Base-by-base conservation (phyloP, 2,329 filamentous ascomycete genomes). In the Neofusicoccum cordaticola region DNA sequence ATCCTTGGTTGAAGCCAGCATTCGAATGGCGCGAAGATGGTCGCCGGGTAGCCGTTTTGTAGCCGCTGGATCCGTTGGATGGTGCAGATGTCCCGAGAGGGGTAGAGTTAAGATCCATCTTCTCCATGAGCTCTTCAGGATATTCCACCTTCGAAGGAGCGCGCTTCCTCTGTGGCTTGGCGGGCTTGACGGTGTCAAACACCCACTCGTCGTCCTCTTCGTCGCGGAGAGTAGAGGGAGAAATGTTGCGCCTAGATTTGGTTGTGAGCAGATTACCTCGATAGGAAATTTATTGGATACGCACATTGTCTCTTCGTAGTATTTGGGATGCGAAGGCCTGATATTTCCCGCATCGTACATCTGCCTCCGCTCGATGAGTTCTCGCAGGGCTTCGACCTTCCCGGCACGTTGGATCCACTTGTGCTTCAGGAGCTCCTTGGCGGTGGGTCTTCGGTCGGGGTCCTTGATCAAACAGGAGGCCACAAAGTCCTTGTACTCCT, bases 401-500 rank as follows among this genome's bases (percentile, higher is more conserved):
- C 93, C 94, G 1, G 95, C 93, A 48, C 86, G 88, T 62, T 89
- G 87, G 70, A 99, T 91, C 75, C 98, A 99, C 51, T 89, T 88
- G 78, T 98, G 94, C 73, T 89, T 90, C 61, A 98, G 80, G 12
- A 99, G 82, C 42, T 97, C 93, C 76, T 90, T 94, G 11, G 95
- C 94, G 0, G 90, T 90, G 0, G 93, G 91, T 67, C 95, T 83
- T 69, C 86, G 86, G 67, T 97, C 92, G 8, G 93, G 90, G 71
- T 98, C 93, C 75, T 98, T 99, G 71, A 94, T 90, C 66, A 99
- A 83, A 74, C 95, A 99, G 69, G 92, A 88, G 0, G 92, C 85
- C 19, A 99, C 84, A 72, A 99, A 99, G 73, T 99, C 94, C 73
- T 93, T 96, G 82, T 98, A 97, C 42, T 96, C 92, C 71, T 85